These are phyloP conservation scores for Penicillium psychrofluorescens DNA, from an alignment of 495 filamentous ascomycete species.

Conservation along the genomic window DNA sequence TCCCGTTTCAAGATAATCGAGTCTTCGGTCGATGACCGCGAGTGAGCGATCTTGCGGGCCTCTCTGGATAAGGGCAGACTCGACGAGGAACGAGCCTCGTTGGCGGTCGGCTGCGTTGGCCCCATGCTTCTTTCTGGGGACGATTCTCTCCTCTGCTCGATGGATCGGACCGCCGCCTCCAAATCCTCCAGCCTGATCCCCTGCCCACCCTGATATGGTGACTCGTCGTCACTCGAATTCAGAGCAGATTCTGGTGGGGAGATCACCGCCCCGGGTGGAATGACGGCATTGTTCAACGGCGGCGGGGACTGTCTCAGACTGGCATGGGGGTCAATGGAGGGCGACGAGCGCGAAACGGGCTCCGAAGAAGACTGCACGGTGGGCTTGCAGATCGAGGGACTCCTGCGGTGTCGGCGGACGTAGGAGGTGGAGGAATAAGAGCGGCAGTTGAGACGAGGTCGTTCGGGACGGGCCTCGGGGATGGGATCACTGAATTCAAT, in stretches of 20 bases:
- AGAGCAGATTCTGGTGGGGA: conserved; percentile 80
- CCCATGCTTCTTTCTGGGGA: conserved; percentile 49
- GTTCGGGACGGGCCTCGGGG: conserved; percentile 42
- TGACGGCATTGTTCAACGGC: conserved; percentile 59
- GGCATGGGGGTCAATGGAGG: conserved; percentile 43
- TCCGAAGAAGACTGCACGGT: conserved; percentile 20
- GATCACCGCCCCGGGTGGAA: conserved; percentile 74
- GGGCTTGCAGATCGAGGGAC: conserved; percentile 45
- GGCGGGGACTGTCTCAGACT: conserved; percentile 74
- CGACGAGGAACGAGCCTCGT: conserved; percentile 25
- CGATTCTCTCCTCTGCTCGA: conserved; percentile 57
- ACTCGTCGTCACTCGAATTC: conserved; percentile 79
- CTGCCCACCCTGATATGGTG: conserved; percentile 43
- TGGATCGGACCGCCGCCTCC: conserved; percentile 72
- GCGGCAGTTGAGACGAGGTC: conserved; percentile 50
- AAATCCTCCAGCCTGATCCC: conserved; percentile 67
- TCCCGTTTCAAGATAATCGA: conserved; percentile 46
- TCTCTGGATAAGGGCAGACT: conserved; percentile 42
- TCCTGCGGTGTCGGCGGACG: conserved; percentile 59
- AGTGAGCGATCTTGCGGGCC: conserved; percentile 67
- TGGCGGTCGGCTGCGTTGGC: conserved; percentile 26
- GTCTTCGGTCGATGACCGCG: conserved; percentile 76
- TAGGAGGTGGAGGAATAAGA: conserved; percentile 75
- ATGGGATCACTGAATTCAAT: conserved; percentile 52
- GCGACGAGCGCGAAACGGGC: conserved; percentile 30